Evolutionary conservation across 148 eudicot species (phyloP), one percentile per base, ranked within the genome.

Genomic region (Amaranthus hypochondriacus): DNA sequence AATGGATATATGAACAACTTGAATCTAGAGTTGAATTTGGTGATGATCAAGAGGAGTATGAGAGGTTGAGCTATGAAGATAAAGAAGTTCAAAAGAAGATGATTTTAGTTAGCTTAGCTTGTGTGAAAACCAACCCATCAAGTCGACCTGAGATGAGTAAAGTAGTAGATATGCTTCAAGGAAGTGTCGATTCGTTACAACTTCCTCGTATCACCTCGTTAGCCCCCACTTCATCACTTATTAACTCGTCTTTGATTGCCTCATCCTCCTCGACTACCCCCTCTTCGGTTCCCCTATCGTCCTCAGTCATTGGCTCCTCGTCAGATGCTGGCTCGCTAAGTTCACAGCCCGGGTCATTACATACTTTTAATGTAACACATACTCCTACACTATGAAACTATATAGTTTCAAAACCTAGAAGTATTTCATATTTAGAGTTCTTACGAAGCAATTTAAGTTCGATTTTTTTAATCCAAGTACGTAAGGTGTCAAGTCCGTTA

Each of bases 151-250:
- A 85, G 47, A 87, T 84, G 78, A 68, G 60, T 60, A 81, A 68
- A 67, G 86, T 83, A 49, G 78, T 81, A 66, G 86, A 87, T 46
- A 87, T 84, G 87, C 80, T 87, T 8, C 80, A 82, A 75, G 86
- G 81, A 43, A 14, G 12, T 2, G 39, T 51, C 62, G 75, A 80
- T 15, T 54, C 72, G 21, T 57, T 77, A 54, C 73, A 76, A 61
- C 5, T 61, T 52, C 73, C 78, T 43, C 68, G 47, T 13, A 49
- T 56, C 47, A n/a, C 68, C 6, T 47, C 74, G 10, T 64, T 77
- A 5, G 65, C 64, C 4, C 70, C 70, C 56, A 15, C 70, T 4
- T 49, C 69, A 4, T 12, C 39, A 2, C n/a, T 47, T 7, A 3
- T 3, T 49, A 55, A 43, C 55, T 66, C 56, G 7, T 28, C 39